Evolutionary conservation across 2,329 filamentous ascomycete species (phyloP).

Genomic region (Zymoseptoria passerinii): DNA sequence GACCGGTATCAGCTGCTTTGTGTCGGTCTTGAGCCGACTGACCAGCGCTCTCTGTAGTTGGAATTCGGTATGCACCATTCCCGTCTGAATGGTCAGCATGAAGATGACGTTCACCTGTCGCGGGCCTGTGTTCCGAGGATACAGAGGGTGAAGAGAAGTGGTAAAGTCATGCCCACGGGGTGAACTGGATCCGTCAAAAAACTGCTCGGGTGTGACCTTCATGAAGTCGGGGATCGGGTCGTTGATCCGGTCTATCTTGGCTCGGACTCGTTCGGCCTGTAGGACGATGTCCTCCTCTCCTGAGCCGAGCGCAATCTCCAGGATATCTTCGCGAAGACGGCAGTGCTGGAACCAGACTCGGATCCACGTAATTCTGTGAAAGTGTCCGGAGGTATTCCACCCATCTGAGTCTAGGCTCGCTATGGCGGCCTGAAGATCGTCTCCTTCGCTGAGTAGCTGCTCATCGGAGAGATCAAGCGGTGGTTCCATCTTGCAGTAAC

Average conservation of each 20-base stretch:
- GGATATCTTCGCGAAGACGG: slow-evolving; percentile 49
- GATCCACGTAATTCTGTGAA: slow-evolving; percentile 40
- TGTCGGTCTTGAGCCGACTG: slow-evolving; percentile 32
- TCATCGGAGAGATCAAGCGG: slow-evolving; percentile 49
- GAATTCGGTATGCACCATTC: slow-evolving; percentile 50
- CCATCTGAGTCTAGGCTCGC: slow-evolving; percentile 41
- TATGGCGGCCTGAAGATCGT: slow-evolving; percentile 34
- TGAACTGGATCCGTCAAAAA: slow-evolving; percentile 12
- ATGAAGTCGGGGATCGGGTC: slow-evolving; percentile 27
- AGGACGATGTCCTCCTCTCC: slow-evolving; percentile 32
- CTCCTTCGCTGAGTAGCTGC: slow-evolving; percentile 39
- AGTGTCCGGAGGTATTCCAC: slow-evolving; percentile 42
- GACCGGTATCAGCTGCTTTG: slow-evolving; percentile 31
- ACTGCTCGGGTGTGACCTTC: slow-evolving; percentile 22
- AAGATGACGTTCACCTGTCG: slow-evolving; percentile 37
- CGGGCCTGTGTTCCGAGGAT: slow-evolving; percentile 5
- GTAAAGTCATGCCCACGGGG: neutral
- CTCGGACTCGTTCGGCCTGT: slow-evolving; percentile 32
- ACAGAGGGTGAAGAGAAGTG: neutral
- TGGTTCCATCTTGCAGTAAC: slow-evolving; percentile 47
- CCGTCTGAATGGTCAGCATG: slow-evolving; percentile 30
- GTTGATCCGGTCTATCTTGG: slow-evolving; percentile 34
- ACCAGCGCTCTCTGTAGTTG: slow-evolving; percentile 50
- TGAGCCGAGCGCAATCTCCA: slow-evolving; percentile 47
- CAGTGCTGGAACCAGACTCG: slow-evolving; percentile 43